Base-by-base conservation (phyloP, 225 moss, liverwort and hornwort species). In the Polytrichum formosum region DNA sequence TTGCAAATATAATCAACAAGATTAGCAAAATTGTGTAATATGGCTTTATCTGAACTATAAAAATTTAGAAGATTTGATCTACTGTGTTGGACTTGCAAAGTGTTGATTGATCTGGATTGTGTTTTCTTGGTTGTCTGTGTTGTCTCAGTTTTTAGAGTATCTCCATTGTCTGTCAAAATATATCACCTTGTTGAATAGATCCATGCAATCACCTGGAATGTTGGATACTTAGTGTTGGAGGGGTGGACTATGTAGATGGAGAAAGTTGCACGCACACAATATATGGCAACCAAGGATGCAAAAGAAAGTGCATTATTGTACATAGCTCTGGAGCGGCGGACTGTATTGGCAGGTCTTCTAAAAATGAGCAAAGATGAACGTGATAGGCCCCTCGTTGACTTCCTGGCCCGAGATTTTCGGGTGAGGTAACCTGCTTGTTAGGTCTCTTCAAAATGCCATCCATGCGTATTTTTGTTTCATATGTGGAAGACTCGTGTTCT, bases 261-360 rank as follows among this genome's bases (percentile, higher is more conserved):
- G 84, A 92, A 90, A 79, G 86, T 98, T 65, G 97, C 97, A 72
- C 86, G 94, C 69, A 78, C 88, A 67, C 94, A 94, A 70, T 98
- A 85, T 82, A 74, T 98, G 82, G 78, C 75, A 70, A 94, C 79
- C 54, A 98, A 88, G 73, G 97, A 98, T 77, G 91, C 97, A n/a
- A 98, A 98, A 72, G 94, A 92, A 73, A 92, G 94, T 82, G 88
- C 94, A 73, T 84, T 98, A 70, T 73, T 98, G 23, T 98, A 98
- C 70, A 77, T 98, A 63, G 97, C 97, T 76, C 75, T 98, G 70
- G 94, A 94, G 76, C 91, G 97, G 73, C 86, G 90, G 23, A 76
- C 85, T 54, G 74, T 94, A 26, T 85, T 98, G 71, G 89, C 92
- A 61, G 90, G 97, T 26, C 87, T 98, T 67, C 92, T 94, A 67